These are phyloP conservation scores for Flagelloscypha sp. DNA, from an alignment of 768 basidiomycete genomes.

Conservation along the genomic window DNA sequence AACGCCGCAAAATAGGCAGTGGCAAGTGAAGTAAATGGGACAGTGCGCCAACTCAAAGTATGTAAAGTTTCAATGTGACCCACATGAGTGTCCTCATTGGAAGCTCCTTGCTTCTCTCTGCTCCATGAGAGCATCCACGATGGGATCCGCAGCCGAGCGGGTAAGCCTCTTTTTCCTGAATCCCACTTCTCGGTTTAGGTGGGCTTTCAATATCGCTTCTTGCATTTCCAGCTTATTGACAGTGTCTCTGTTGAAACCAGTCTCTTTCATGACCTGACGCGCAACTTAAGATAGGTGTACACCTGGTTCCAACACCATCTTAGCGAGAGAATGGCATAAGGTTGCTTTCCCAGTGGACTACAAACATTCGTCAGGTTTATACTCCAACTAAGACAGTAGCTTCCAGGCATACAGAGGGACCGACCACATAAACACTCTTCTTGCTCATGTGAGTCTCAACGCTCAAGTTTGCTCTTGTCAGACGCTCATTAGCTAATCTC, in stretches of 20 bases:
- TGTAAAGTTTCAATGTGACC: conserved; percentile 48
- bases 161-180: conserved; percentile 12
- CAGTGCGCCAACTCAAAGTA: conserved; percentile 57
- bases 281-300: conserved; percentile 60
- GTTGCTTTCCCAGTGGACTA: conserved; percentile 68
- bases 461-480: no score
- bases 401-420: conserved; percentile 46
- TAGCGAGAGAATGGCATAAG: conserved; percentile 44
- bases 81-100: conserved; percentile 39
- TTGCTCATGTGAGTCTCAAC: no score
- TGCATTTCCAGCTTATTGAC: conserved; percentile 52
- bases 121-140: conserved; percentile 53
- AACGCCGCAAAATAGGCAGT: no score
- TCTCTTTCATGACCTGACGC: conserved; percentile 42
- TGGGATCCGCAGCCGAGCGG: conserved; percentile 55
- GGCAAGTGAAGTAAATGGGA: no score
- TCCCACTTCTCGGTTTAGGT: conserved; percentile 36
- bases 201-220: conserved; percentile 49
- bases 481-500: no score
- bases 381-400: not conserved
- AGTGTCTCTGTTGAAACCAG: conserved; percentile 46
- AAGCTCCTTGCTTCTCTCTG: conserved; percentile 21
- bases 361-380: conserved; percentile 5
- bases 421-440: conserved; percentile 36
- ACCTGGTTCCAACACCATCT: conserved; percentile 28